These are phyloP conservation scores for Achaetomiella virescens DNA, from an alignment of 495 filamentous ascomycete genomes.

Conservation along the genomic window DNA sequence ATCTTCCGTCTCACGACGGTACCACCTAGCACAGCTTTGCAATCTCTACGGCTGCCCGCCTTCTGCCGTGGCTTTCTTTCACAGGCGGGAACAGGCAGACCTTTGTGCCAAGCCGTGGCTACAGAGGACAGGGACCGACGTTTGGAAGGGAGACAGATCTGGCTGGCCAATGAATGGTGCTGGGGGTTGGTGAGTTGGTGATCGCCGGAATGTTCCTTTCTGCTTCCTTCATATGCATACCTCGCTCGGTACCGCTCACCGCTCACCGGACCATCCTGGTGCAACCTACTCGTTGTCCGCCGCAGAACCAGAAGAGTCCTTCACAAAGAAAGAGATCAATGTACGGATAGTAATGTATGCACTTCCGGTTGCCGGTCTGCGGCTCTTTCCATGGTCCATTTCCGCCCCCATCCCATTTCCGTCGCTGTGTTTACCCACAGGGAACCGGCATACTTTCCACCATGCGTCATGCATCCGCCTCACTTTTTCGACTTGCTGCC, in stretches of 20 bases:
- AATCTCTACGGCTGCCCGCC: constrained; percentile 1
- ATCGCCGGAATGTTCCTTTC: not conserved
- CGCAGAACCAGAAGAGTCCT: too few species aligned
- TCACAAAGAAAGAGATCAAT: not conserved
- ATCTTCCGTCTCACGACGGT: not conserved
- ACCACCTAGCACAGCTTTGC: constrained; percentile 2
- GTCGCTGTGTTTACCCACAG: not conserved
- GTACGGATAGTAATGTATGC: not conserved
- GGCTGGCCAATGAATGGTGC: not conserved
- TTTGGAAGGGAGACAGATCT: not conserved
- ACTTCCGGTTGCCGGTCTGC: not conserved
- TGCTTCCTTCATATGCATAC: not conserved
- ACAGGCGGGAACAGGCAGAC: not conserved
- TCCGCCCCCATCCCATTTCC: not conserved
- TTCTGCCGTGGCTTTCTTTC: not conserved
- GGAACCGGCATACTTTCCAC: not conserved
- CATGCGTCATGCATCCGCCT: not conserved
- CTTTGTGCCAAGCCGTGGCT: not conserved
- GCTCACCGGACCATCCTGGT: not conserved
- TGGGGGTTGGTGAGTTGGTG: not conserved
- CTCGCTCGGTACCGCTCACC: not conserved
- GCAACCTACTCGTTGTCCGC: not conserved
- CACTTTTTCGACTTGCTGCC: constrained; percentile 5
- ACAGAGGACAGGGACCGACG: not conserved
- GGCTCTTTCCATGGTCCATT: not conserved